Percentiles rank a stretch among this genome's conserved stretches.
Evolutionary conservation across 208 protist genomes (phyloP).

Genomic region (Phytomonas sp.): DNA sequence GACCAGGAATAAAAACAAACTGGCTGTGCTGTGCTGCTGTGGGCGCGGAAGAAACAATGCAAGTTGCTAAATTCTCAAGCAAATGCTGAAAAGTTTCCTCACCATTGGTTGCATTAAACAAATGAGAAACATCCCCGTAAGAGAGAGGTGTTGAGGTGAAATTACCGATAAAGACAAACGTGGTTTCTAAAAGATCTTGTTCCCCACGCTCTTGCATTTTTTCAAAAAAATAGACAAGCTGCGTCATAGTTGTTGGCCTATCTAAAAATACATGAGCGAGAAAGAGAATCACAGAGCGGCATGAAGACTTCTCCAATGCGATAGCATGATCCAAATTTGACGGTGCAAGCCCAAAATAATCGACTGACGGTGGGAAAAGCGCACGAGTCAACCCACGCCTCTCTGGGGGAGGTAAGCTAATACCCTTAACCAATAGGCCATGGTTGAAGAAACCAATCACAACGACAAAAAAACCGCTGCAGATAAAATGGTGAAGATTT

Average conservation of each 20-base stretch:
- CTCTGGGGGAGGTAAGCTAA: conserved; percentile 74
- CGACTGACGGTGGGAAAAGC: conserved; percentile 12
- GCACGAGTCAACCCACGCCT: conserved; percentile 13
- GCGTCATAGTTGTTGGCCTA: conserved; percentile 38
- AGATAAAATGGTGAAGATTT: conserved; percentile 35
- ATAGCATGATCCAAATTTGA: conserved; percentile 31
- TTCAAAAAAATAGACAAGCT: conserved; percentile 58
- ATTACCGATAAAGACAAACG: conserved; percentile 71
- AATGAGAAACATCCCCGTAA: conserved; percentile 72
- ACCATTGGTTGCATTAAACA: conserved; percentile 53
- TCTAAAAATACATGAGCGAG: conserved; percentile 82
- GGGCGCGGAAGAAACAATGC: conserved; percentile 55
- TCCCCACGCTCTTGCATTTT: conserved; percentile 78
- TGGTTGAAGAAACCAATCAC: conserved; percentile 53
- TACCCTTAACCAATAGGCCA: conserved; percentile 29
- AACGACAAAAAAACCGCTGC: conserved; percentile 59
- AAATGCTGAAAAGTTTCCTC: conserved; percentile 34
- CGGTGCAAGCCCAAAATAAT: conserved; percentile 71
- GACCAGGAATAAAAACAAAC: conserved; percentile 77
- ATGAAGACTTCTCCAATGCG: conserved; percentile 45
- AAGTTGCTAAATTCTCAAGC: conserved; percentile 44
- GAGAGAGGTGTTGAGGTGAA: conserved; percentile 62
- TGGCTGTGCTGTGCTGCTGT: conserved; percentile 64
- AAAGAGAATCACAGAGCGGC: conserved; percentile 68
- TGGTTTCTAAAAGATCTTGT: conserved; percentile 64